A percentile compares a stretch with the other conserved stretches of the same genome.
Conservation (phyloP, 805 yeast species). For the Kluyveromyces dobzhanskii region DNA sequence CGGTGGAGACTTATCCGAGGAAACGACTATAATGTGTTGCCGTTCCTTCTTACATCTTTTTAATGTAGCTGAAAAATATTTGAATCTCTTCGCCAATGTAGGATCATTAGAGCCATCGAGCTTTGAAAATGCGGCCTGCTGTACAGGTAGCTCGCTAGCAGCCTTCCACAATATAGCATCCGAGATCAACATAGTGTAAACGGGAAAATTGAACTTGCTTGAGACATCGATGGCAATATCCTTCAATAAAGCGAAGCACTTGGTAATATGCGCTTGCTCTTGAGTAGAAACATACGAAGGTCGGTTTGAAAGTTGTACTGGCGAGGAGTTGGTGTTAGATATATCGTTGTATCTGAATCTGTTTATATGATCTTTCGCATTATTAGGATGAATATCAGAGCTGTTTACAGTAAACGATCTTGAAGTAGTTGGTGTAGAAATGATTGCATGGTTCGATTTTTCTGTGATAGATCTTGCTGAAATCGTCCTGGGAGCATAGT, state of each 20-base stretch:
- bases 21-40: conserved; percentile 8
- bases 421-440: conserved; percentile 8
- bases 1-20: conserved; percentile 5
- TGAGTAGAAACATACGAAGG: background rate
- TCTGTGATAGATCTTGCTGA: conserved; percentile 2
- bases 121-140: conserved; percentile 18
- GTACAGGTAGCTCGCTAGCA: conserved; percentile 20
- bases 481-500: conserved; percentile 5
- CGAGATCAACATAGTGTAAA: conserved; percentile 16
- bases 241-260: conserved; percentile 9
- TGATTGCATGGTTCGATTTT: background rate
- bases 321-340: background rate
- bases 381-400: background rate
- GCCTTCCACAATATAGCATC: conserved; percentile 19
- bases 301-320: background rate
- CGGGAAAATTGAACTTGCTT: conserved; percentile 1
- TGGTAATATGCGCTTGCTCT: conserved; percentile 2
- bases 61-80: conserved; percentile 17
- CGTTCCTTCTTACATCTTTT: conserved; percentile 15
- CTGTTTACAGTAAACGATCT: background rate
- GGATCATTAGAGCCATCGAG: conserved; percentile 14
- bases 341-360: background rate
- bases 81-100: conserved; percentile 16
- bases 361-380: background rate
- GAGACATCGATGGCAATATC: conserved; percentile 13